Conservation (phyloP, 805 yeast genomes). For the Groenewaldozyma salmanticensis region DNA sequence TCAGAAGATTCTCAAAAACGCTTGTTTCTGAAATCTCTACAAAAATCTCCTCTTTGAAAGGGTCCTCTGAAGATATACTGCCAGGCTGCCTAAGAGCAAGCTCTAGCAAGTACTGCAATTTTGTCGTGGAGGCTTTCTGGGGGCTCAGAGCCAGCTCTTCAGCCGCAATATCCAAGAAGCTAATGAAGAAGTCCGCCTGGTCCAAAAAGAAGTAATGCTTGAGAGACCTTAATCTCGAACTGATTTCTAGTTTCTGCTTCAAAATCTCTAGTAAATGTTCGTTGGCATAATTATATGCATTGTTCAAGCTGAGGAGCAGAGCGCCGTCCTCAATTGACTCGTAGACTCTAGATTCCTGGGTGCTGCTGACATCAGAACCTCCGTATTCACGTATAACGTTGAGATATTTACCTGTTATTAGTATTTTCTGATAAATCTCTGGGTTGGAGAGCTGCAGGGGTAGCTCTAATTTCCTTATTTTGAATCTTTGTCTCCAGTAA, state of each 20-base stretch:
- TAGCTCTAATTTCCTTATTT: conserved; percentile 64
- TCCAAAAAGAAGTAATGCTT: conserved; percentile 51
- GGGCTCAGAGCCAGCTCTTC: conserved; percentile 42
- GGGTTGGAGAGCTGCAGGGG: conserved; percentile 51
- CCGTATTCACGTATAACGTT: conserved; percentile 63
- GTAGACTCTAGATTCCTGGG: conserved; percentile 20
- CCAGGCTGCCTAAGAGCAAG: conserved; percentile 32
- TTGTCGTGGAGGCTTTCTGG: conserved; percentile 20
- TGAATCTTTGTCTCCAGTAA: conserved; percentile 45
- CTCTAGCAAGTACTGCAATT: conserved; percentile 31
- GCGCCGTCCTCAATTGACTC: conserved; percentile 33
- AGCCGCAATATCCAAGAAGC: conserved; percentile 42
- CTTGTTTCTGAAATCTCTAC: conserved; percentile 25
- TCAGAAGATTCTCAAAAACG: conserved; percentile 28
- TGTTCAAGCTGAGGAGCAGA: conserved; percentile 46
- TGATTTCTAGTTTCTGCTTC: conserved; percentile 50
- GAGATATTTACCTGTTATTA: conserved; percentile 77
- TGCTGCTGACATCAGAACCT: conserved; percentile 25
- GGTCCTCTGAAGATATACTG: conserved; percentile 28
- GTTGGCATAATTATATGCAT: conserved; percentile 63
- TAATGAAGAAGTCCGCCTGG: conserved; percentile 40
- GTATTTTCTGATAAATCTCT: conserved; percentile 50
- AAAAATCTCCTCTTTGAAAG: conserved; percentile 26
- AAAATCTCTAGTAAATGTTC: conserved; percentile 45
- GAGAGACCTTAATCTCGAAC: conserved; percentile 37